These are phyloP conservation scores for Puccinia horiana DNA, from an alignment of 1,284 basidiomycete genomes.

Conservation along the genomic window DNA sequence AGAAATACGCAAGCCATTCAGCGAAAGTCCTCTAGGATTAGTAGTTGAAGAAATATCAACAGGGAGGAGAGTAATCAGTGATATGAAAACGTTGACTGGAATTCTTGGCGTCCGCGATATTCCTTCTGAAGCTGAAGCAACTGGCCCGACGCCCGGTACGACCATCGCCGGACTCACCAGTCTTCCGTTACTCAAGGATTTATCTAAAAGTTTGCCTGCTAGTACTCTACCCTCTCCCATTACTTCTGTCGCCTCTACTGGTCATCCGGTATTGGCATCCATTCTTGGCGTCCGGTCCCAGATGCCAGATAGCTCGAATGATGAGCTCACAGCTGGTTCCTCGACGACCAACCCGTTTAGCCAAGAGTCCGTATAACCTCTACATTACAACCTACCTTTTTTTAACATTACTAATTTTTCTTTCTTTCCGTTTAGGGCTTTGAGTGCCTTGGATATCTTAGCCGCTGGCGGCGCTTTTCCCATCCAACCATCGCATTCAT, in stretches of 20 bases:
- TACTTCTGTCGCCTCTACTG: background rate
- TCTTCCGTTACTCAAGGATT: background rate
- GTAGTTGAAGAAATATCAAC: background rate
- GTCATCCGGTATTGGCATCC: background rate
- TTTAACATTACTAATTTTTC: background rate
- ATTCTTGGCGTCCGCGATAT: background rate
- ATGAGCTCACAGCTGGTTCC: background rate
- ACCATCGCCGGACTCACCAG: background rate
- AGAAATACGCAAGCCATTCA: background rate
- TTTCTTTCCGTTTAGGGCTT: no score
- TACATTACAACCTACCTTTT: no score
- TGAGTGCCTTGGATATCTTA: slow-evolving; percentile 20
- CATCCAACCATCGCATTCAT: slow-evolving; percentile 43
- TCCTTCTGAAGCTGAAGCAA: background rate
- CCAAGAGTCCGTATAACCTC: background rate
- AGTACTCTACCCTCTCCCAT: background rate
- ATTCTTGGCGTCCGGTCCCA: background rate
- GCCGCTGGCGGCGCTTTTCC: slow-evolving; percentile 46
- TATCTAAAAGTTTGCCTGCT: background rate
- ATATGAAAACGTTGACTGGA: no score
- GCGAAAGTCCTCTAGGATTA: background rate
- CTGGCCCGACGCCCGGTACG: no score
- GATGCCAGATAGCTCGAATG: background rate
- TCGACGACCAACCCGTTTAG: background rate
- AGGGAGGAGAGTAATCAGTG: background rate